Conservation (phyloP, 805 yeast genomes). For the Schizosaccharomyces japonicus region DNA sequence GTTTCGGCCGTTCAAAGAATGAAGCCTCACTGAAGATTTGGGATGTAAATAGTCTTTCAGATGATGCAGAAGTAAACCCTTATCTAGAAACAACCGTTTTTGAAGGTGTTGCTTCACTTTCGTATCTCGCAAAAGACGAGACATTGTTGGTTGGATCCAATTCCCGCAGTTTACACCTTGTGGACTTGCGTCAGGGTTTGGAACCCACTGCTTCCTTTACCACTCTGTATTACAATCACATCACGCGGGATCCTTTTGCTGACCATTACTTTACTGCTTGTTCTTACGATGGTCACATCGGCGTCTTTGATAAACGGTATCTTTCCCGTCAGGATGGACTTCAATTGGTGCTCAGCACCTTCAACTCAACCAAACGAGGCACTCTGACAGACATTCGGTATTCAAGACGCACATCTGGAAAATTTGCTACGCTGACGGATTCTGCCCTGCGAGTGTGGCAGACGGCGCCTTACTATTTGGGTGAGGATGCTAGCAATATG, state of each 20-base stretch:
- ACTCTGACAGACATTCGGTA: neutral
- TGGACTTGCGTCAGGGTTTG: conserved; percentile 16
- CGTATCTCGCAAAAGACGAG: conserved; percentile 8
- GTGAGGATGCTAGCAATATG: neutral
- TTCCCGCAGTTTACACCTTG: conserved; percentile 56
- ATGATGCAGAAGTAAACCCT: conserved; percentile 9
- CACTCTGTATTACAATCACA: conserved; percentile 17
- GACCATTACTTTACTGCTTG: conserved; percentile 45
- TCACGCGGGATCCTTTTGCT: conserved; percentile 46
- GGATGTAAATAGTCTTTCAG: conserved; percentile 21
- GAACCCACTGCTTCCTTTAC: neutral
- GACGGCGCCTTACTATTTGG: neutral
- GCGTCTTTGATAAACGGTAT: conserved; percentile 60
- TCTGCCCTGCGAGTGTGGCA: neutral
- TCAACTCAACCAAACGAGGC: neutral
- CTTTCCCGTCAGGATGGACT: conserved; percentile 13
- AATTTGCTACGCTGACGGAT: neutral
- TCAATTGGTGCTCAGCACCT: neutral
- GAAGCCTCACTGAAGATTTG: conserved; percentile 59
- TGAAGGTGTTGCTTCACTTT: conserved; percentile 48
- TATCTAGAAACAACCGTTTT: conserved; percentile 32
- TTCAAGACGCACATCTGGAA: neutral
- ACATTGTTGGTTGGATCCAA: conserved; percentile 34
- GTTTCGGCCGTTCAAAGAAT: conserved; percentile 53
- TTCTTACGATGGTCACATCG: conserved; percentile 63